phyloP scores from a whole-genome alignment of 257 asterid species.

The Galeopsis tetrahit region DNA sequence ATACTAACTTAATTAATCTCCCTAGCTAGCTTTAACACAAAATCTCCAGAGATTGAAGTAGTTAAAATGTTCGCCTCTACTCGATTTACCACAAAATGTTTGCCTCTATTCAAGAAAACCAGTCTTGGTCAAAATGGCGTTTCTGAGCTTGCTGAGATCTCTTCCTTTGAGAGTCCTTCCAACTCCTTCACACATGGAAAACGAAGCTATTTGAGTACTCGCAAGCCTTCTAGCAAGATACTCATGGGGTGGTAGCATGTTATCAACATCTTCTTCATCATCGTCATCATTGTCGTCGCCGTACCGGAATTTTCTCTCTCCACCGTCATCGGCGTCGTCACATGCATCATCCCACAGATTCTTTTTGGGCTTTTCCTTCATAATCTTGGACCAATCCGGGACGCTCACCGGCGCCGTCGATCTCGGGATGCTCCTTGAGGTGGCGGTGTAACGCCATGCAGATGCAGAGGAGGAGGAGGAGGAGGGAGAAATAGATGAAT shows the following conservation, averaged over 20 bases:
- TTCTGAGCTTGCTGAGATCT: conserved; percentile 61
- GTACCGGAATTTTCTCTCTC: not conserved
- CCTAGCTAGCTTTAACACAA: too few relatives aligned
- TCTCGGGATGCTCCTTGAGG: conserved; percentile 29
- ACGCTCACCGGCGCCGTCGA: conserved; percentile 40
- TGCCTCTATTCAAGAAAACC: conserved; percentile 52
- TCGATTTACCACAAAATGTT: too few relatives aligned
- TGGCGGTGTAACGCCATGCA: conserved; percentile 31
- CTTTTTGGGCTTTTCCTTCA: conserved; percentile 35
- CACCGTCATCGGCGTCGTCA: conserved; percentile 19
- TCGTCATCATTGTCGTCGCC: not conserved
- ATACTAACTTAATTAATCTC: too few relatives aligned
- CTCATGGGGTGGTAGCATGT: conserved; percentile 65
- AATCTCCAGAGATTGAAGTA: too few relatives aligned
- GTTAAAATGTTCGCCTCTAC: too few relatives aligned
- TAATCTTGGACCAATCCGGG: conserved; percentile 49
- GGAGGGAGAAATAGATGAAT: conserved; percentile 12
- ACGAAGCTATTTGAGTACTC: conserved; percentile 47
- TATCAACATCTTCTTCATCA: conserved; percentile 34
- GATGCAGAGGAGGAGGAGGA: conserved; percentile 31
- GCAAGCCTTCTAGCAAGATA: conserved; percentile 53
- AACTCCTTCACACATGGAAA: conserved; percentile 74
- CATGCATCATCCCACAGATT: conserved; percentile 30
- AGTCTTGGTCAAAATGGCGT: conserved; percentile 61
- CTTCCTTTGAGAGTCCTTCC: conserved; percentile 83